Conservation (phyloP, 768 basidiomycete species). For the Leccinum subgranulosum region DNA sequence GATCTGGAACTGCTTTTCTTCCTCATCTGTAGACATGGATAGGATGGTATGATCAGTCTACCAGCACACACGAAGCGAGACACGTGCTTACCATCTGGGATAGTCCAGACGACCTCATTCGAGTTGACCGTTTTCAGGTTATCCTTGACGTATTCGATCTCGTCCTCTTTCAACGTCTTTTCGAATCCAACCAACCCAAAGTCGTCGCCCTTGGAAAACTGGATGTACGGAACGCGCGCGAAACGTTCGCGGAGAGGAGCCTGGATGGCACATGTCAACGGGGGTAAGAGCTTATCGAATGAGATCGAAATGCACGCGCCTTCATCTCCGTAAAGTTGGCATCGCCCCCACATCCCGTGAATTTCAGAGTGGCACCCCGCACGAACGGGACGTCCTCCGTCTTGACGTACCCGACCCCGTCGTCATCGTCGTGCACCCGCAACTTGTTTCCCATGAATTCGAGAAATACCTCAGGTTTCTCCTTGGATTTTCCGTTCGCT, state of each 20-base stretch:
- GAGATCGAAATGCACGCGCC: constrained; percentile 19
- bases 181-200: constrained; percentile 53
- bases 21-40: constrained; percentile 48
- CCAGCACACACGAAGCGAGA: not conserved
- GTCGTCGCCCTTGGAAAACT: constrained; percentile 44
- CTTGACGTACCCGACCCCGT: constrained; percentile 44
- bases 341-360: constrained; percentile 50
- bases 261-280: constrained; percentile 22
- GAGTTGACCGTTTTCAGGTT: constrained; percentile 62
- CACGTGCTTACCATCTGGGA: constrained; percentile 50
- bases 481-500: constrained; percentile 20
- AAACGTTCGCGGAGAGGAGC: constrained; percentile 48
- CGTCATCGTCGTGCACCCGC: constrained; percentile 50
- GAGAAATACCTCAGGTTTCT: constrained; percentile 60
- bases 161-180: constrained; percentile 68
- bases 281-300: not conserved
- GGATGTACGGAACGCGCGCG: constrained; percentile 44
- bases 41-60: not conserved
- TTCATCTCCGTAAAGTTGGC: constrained; percentile 66
- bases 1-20: constrained; percentile 69
- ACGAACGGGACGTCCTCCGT: constrained; percentile 42
- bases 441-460: constrained; percentile 74
- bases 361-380: constrained; percentile 46
- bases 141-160: constrained; percentile 66
- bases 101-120: constrained; percentile 61